phyloP scores from a whole-genome alignment of 768 basidiomycete genomes.

The Phylloporus sp. region DNA sequence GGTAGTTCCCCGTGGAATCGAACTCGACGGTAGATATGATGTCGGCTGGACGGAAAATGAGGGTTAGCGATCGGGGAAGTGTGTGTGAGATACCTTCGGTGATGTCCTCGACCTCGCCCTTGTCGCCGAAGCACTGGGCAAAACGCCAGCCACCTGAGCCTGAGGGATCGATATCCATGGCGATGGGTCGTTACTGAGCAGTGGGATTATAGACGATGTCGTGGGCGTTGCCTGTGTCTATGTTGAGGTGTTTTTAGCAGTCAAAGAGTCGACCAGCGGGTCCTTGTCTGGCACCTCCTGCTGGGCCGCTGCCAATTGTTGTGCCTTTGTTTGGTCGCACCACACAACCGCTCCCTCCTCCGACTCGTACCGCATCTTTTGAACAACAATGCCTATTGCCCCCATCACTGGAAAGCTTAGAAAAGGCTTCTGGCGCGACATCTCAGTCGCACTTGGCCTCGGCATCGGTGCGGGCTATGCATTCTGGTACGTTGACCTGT shows the following conservation, averaged over 20 bases:
- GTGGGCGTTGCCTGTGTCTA: constrained; percentile 6
- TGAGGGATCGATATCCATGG: constrained; percentile 81
- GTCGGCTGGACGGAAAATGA: constrained; percentile 67
- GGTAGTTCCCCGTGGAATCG: constrained; percentile 98
- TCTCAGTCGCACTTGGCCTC: constrained; percentile 71
- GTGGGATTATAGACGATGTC: constrained; percentile 9
- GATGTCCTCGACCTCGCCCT: constrained; percentile 98
- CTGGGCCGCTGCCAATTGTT: constrained; percentile 24
- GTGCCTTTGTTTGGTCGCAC: constrained; percentile 30
- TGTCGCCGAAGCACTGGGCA: constrained; percentile 99
- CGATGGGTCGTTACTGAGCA: constrained; percentile 14
- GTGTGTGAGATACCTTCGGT: constrained; percentile 75
- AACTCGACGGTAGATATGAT: constrained; percentile 99
- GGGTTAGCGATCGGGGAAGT: constrained; percentile 13
- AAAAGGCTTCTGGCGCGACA: constrained; percentile 87
- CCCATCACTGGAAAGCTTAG: constrained; percentile 93
- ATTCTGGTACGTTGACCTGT: constrained; percentile 64
- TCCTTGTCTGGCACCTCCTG: constrained; percentile 17
- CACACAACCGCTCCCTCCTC: constrained; percentile 14
- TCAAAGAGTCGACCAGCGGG: constrained; percentile 18
- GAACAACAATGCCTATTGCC: constrained; percentile 69
- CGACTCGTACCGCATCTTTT: constrained; percentile 28
- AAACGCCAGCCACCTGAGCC: constrained; percentile 94
- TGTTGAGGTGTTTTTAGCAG: constrained; percentile 7
- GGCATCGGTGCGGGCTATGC: constrained; percentile 71